phyloP scores from a whole-genome alignment of 2,329 filamentous ascomycete species.

The Pseudonectria buxi region DNA sequence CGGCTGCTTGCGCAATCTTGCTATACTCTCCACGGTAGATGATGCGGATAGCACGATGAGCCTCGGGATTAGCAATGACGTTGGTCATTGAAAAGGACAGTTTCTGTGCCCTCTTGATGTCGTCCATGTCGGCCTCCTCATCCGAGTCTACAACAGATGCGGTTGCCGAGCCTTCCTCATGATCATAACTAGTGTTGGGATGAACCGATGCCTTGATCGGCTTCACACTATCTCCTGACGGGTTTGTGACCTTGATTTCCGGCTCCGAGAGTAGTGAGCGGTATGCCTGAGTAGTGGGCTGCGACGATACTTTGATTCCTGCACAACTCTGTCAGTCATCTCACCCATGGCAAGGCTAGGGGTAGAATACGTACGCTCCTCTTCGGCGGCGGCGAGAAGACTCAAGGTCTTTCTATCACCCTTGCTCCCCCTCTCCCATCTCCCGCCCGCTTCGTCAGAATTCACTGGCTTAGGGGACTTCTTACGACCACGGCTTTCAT shows the following conservation, averaged over 20 bases:
- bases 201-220: slow-evolving; percentile 57
- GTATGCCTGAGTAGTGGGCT: slow-evolving; percentile 47
- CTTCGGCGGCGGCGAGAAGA: slow-evolving; percentile 66
- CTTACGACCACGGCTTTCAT: slow-evolving; percentile 60
- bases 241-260: slow-evolving; percentile 57
- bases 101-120: slow-evolving; percentile 82
- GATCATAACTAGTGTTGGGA: slow-evolving; percentile 78
- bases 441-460: slow-evolving; percentile 30
- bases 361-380: slow-evolving; percentile 58
- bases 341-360: neutral
- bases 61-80: slow-evolving; percentile 67
- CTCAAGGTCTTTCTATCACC: slow-evolving; percentile 45
- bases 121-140: slow-evolving; percentile 74
- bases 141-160: slow-evolving; percentile 69
- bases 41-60: slow-evolving; percentile 78
- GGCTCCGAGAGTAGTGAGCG: slow-evolving; percentile 61
- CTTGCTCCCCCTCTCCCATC: slow-evolving; percentile 25
- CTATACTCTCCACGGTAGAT: slow-evolving; percentile 83
- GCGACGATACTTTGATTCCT: slow-evolving; percentile 49
- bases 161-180: slow-evolving; percentile 49
- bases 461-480: slow-evolving; percentile 42
- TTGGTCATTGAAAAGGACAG: slow-evolving; percentile 74
- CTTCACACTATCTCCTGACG: slow-evolving; percentile 55
- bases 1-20: slow-evolving; percentile 67
- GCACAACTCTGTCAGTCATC: neutral